These are phyloP conservation scores for Boletus vermiculosoides DNA, from an alignment of 768 basidiomycete species.

Conservation along the genomic window DNA sequence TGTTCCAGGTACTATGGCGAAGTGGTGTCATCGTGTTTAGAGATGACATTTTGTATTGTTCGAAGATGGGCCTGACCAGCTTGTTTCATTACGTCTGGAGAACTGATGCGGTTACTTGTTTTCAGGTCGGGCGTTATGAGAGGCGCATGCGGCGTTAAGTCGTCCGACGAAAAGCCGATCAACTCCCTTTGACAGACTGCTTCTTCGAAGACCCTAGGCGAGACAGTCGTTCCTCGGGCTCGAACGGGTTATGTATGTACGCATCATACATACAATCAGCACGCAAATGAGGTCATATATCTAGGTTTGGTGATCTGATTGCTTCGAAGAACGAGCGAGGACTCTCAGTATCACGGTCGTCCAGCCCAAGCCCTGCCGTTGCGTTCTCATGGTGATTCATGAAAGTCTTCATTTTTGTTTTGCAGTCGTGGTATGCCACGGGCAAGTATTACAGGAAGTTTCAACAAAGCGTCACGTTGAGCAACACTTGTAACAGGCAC, in stretches of 20 bases:
- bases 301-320: background rate
- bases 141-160: constrained; percentile 10
- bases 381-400: constrained; percentile 9
- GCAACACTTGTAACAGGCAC: background rate
- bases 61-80: background rate
- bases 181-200: background rate
- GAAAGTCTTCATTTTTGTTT: background rate
- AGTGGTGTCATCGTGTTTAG: background rate
- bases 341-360: background rate
- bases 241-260: too few species aligned
- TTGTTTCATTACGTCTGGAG: constrained; percentile 17
- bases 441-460: background rate
- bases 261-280: too few species aligned
- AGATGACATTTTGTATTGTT: background rate
- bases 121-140: constrained; percentile 1
- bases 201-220: background rate
- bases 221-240: background rate
- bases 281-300: background rate
- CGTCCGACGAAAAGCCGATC: background rate
- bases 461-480: background rate
- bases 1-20: background rate
- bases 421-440: background rate
- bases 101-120: background rate
- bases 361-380: background rate
- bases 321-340: background rate